These are phyloP conservation scores for Porcisia hertigi DNA, from an alignment of 208 protist genomes.

Conservation along the genomic window DNA sequence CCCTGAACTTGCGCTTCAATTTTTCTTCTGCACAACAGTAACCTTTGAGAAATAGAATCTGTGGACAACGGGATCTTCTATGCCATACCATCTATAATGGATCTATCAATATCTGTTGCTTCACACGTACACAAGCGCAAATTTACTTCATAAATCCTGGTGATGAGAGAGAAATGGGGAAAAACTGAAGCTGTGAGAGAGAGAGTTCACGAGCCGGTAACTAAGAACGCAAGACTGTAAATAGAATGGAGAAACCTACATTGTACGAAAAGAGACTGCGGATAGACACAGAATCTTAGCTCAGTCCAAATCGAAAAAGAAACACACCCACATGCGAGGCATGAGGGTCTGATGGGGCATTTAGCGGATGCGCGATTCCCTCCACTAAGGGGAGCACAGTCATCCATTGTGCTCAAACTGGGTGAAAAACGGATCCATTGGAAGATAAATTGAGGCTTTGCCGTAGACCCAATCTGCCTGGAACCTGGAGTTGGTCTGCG, in stretches of 20 bases:
- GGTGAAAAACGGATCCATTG: conserved; percentile 31
- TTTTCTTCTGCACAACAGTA: neutral
- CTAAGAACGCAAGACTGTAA: neutral
- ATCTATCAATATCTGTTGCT: neutral
- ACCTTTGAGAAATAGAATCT: neutral
- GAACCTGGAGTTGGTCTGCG: conserved; percentile 81
- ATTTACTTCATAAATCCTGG: neutral
- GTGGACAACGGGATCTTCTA: neutral
- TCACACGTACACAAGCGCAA: neutral
- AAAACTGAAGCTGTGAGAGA: conserved; percentile 7
- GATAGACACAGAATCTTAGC: neutral
- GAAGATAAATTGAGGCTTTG: conserved; percentile 19
- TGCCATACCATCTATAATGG: neutral
- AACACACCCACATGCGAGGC: neutral
- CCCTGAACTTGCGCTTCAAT: neutral
- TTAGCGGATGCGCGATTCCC: neutral
- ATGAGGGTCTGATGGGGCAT: neutral
- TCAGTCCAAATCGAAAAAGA: conserved; percentile 8
- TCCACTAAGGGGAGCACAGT: neutral
- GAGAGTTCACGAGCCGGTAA: neutral
- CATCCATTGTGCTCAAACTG: conserved; percentile 11
- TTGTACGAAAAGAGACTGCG: neutral
- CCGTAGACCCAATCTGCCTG: conserved; percentile 72
- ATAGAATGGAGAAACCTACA: neutral
- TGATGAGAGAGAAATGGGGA: neutral